Conservation (phyloP, 169 alveolate genomes). For the Fabrea salina region DNA sequence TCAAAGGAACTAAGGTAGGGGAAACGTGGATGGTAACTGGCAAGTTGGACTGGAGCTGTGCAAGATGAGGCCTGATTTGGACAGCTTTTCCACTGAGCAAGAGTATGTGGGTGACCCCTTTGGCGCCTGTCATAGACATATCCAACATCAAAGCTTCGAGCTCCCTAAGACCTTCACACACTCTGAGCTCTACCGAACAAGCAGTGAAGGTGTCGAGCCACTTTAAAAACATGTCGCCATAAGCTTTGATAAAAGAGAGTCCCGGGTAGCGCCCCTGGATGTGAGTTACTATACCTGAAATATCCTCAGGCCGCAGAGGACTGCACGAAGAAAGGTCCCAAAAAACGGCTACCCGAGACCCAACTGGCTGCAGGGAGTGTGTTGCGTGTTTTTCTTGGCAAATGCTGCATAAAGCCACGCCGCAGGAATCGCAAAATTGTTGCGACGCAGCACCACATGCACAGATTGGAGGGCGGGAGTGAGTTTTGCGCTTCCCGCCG, state of each 20-base stretch:
- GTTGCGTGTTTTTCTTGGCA: not conserved
- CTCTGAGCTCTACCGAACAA: not conserved
- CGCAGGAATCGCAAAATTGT: not conserved
- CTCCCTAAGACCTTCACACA: slow-evolving; percentile 9
- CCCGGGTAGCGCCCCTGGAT: not conserved
- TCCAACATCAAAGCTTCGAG: slow-evolving; percentile 24
- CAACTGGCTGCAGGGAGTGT: not conserved
- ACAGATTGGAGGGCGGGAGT: not conserved
- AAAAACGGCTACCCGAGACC: not conserved
- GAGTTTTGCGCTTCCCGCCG: slow-evolving; percentile 23
- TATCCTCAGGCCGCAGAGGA: not conserved
- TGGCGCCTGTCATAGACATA: not conserved
- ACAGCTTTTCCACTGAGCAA: not conserved
- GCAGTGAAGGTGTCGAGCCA: not conserved
- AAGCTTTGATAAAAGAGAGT: not conserved
- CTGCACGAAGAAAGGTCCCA: slow-evolving; percentile 2
- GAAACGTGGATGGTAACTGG: not conserved
- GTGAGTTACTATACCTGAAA: not conserved
- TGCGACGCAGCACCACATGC: not conserved
- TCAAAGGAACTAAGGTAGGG: not conserved
- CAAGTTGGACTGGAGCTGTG: not conserved
- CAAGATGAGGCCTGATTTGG: not conserved
- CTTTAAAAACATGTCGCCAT: slow-evolving; percentile 4
- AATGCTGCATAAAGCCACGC: not conserved
- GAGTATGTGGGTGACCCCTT: not conserved